Percentiles rank a stretch among this genome's conserved stretches.
phyloP scores from a whole-genome alignment of 768 basidiomycete species.

The Suillus bovinus region DNA sequence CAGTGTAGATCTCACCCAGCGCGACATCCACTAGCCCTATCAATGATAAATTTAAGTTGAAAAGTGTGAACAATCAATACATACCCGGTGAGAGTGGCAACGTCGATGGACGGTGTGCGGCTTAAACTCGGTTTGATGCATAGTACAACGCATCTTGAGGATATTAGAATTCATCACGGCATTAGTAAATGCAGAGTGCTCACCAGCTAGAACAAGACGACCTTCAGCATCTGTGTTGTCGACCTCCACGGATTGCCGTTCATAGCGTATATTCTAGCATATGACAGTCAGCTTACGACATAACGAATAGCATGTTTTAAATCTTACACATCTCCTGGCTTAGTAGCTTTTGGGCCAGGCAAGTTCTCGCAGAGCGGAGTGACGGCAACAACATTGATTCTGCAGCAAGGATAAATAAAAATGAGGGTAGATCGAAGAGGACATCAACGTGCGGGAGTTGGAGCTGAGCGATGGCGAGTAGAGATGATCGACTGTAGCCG shows the following conservation, averaged over 20 bases:
- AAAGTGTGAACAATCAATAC: slow-evolving; percentile 12
- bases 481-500: slow-evolving; percentile 72
- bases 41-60: neutral
- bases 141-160: slow-evolving; percentile 79
- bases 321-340: slow-evolving; percentile 82
- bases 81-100: slow-evolving; percentile 84
- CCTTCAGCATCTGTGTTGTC: slow-evolving; percentile 90
- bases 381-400: slow-evolving; percentile 72
- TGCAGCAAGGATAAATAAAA: slow-evolving; percentile 24
- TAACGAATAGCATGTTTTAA: neutral
- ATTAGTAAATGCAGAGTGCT: slow-evolving; percentile 14
- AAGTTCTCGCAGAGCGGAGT: slow-evolving; percentile 86
- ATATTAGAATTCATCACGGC: neutral
- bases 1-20: slow-evolving; percentile 74
- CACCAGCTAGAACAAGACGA: slow-evolving; percentile 72
- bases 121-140: slow-evolving; percentile 70
- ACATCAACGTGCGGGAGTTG: slow-evolving; percentile 62
- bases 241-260: slow-evolving; percentile 83
- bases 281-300: neutral
- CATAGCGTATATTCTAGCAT: slow-evolving; percentile 61
- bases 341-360: slow-evolving; percentile 65
- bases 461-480: slow-evolving; percentile 79
- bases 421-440: neutral
- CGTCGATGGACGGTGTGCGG: slow-evolving; percentile 84
- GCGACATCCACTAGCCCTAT: slow-evolving; percentile 71